Evolutionary conservation across 2,329 filamentous ascomycete species (phyloP).

Genomic region (Cladophialophora carrionii): DNA sequence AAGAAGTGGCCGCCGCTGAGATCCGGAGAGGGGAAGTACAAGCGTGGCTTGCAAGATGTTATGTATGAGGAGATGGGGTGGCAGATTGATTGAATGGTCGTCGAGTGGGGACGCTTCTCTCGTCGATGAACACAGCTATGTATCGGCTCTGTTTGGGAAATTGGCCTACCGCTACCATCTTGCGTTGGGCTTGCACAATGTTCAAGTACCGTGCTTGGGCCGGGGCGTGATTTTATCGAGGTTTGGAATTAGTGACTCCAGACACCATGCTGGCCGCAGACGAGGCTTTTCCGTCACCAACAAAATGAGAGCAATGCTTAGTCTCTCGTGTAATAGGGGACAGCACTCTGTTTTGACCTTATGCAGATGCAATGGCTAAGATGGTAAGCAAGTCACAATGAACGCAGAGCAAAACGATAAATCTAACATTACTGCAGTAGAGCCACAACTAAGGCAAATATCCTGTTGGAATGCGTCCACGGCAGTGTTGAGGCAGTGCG

Average conservation of each 20-base stretch:
- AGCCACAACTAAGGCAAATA: not conserved
- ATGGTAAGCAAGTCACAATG: not conserved
- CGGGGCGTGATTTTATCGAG: not conserved
- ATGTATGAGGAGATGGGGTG: constrained; percentile 63
- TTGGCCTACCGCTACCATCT: not conserved
- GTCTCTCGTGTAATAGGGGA: not conserved
- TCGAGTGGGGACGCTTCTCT: not conserved
- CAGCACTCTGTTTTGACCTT: not conserved
- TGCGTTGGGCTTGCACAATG: not conserved
- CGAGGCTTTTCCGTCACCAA: too few species aligned
- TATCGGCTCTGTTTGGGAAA: not conserved
- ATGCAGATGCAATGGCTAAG: not conserved
- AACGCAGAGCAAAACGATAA: not conserved
- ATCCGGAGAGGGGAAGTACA: constrained; percentile 48
- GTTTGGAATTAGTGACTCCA: not conserved
- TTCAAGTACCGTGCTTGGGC: not conserved
- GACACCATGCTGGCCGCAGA: not conserved
- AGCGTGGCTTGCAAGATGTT: constrained; percentile 54
- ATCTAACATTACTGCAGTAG: not conserved
- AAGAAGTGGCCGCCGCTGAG: constrained; percentile 57
- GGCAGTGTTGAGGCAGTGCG: not conserved
- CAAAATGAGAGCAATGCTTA: not conserved
- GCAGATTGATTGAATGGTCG: constrained; percentile 48
- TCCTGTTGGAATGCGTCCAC: not conserved
- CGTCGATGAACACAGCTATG: not conserved